Conservation (phyloP, 495 filamentous ascomycete species). For the Tuber aestivum region DNA sequence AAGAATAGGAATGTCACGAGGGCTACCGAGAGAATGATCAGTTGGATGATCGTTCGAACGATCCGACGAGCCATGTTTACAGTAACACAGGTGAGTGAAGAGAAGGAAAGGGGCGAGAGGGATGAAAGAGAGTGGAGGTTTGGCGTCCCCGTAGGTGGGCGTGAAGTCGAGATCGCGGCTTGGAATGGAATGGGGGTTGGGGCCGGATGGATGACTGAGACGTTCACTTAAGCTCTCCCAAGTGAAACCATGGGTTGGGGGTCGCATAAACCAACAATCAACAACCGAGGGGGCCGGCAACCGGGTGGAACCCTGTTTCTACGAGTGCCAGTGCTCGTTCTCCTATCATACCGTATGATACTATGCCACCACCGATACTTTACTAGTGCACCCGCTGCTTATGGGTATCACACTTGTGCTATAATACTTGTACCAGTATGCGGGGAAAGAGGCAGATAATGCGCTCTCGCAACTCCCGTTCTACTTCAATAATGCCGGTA, state of each 20-base stretch:
- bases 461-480: neutral
- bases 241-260: neutral
- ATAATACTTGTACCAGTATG: too few relatives aligned
- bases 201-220: neutral
- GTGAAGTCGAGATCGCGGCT: neutral
- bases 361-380: too few relatives aligned
- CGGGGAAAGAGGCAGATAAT: neutral
- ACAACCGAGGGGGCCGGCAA: too few relatives aligned
- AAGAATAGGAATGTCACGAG: conserved; percentile 65
- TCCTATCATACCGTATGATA: too few relatives aligned
- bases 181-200: conserved; percentile 1
- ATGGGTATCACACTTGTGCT: too few relatives aligned
- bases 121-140: conserved; percentile 5
- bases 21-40: conserved; percentile 60
- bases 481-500: neutral
- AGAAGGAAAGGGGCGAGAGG: neutral
- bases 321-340: neutral
- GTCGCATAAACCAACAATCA: neutral
- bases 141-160: neutral
- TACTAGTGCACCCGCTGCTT: neutral
- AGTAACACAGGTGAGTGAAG: conserved; percentile 14
- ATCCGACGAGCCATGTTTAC: conserved; percentile 41
- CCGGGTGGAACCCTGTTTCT: neutral
- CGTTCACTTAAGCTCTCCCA: neutral
- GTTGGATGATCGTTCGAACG: conserved; percentile 78